These are phyloP conservation scores for Hanseniaspora vineae DNA, from an alignment of 805 yeast genomes.

Conservation along the genomic window DNA sequence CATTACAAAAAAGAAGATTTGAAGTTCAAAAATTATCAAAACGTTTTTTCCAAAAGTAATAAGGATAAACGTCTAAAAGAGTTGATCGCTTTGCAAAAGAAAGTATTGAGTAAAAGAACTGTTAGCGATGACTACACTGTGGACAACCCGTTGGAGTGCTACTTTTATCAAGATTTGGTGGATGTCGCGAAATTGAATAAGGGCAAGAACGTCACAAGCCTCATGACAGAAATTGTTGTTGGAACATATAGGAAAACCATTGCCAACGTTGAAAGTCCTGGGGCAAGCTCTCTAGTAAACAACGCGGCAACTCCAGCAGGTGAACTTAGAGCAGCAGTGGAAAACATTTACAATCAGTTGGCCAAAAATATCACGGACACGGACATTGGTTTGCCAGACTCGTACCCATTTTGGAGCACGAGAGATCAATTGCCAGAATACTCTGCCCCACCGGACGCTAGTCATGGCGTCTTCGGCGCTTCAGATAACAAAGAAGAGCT, in stretches of 20 bases:
- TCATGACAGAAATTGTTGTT: slow-evolving; percentile 65
- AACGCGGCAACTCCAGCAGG: neutral
- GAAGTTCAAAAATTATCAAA: neutral
- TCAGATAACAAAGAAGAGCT: slow-evolving; percentile 28
- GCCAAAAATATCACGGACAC: slow-evolving; percentile 7
- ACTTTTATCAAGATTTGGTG: slow-evolving; percentile 31
- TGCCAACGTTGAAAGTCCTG: neutral
- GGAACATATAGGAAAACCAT: slow-evolving; percentile 51
- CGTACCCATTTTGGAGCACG: neutral
- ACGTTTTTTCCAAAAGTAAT: neutral
- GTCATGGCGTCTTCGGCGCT: neutral
- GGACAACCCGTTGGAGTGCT: slow-evolving; percentile 2
- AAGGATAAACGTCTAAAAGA: neutral
- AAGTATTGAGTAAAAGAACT: neutral
- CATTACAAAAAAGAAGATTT: neutral
- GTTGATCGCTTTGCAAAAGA: neutral
- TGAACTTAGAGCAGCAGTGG: slow-evolving; percentile 3
- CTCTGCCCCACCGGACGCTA: slow-evolving; percentile 1
- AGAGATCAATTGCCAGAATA: neutral
- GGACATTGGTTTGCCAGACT: neutral
- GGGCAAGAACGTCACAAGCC: slow-evolving; percentile 63
- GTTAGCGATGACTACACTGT: neutral
- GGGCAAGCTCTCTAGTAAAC: slow-evolving; percentile 1
- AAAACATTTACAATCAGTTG: slow-evolving; percentile 1
- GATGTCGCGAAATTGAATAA: slow-evolving; percentile 73